Conservation (phyloP, 1,284 basidiomycete species). For the Pisolithus thermaeus region DNA sequence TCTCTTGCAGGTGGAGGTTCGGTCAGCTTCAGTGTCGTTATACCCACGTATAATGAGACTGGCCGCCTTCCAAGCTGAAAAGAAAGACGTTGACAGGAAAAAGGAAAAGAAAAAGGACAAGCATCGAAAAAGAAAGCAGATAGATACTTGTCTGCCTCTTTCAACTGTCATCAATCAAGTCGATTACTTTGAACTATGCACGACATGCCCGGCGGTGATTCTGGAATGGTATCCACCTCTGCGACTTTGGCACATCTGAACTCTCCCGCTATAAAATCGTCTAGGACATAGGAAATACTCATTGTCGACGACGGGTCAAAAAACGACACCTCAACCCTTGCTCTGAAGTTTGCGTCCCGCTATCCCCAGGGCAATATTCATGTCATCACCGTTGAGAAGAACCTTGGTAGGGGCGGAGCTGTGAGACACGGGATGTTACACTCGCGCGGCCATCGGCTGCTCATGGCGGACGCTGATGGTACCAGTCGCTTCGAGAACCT, state of each 20-base stretch:
- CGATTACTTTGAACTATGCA: neutral
- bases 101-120: no score
- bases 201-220: neutral
- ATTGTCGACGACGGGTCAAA: no score
- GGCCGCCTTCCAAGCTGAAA: conserved; percentile 75
- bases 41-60: conserved; percentile 90
- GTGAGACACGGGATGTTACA: conserved; percentile 87
- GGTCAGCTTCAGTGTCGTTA: conserved; percentile 72
- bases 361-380: conserved; percentile 58
- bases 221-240: neutral
- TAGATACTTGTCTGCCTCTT: conserved; percentile 3
- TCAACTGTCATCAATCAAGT: neutral
- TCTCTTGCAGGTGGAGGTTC: conserved; percentile 46
- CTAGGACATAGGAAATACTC: no score
- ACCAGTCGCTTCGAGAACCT: conserved; percentile 85
- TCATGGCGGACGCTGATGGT: conserved; percentile 94
- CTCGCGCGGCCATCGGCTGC: conserved; percentile 67
- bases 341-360: conserved; percentile 57
- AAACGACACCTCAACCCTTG: conserved; percentile 67
- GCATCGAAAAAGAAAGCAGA: no score
- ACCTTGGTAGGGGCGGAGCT: conserved; percentile 89
- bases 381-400: conserved; percentile 73
- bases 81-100: no score
- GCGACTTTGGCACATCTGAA: conserved; percentile 55
- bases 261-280: no score